Base-by-base conservation (phyloP, 768 basidiomycete species). In the Austroboletus festivus region DNA sequence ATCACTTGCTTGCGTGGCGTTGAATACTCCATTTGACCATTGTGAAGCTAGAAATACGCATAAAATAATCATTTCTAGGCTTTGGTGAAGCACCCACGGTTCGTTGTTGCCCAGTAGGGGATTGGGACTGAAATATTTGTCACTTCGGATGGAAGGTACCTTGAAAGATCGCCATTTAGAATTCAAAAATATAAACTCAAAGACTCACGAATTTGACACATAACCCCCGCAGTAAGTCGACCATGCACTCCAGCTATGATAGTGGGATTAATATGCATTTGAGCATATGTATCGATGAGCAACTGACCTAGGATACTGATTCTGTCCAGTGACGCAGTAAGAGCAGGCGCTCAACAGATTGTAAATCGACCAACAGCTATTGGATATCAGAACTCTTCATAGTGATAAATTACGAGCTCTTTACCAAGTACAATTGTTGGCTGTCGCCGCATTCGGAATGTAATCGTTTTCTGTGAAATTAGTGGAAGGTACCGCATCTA, bases 331-430 rank as follows among this genome's bases (percentile, higher is more conserved):
- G n/a, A n/a, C 5, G 24, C 60, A 65, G 26, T 43, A 48, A 16
- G 54, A 54, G 13, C 64, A 65, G 16, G 60, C 63, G 15, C 63
- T 68, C 38, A 68, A 10, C 11, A 65, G 47, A 42, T 65, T 65
- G 38, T 68, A 65, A 30, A 53, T 51, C 15, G 65, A 62, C 64
- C 65, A 65, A 15, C 56, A 65, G 28, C 65, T 65, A 38, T 44
- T 2, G 1, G 31, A 13, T 12, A 20, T 60, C n/a, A 60, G 33
- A n/a, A 42, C 20, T 8, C 30, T 15, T 23, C 5, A 11, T 3
- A 22, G 18, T 2, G 26, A 30, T 4, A 34, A 23, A 18, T 28
- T 7, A 6, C n/a, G 11, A 34, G 0, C 28, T 2, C 26, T 52
- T 44, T 24, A 67, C 65, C 64, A 65, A 22, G 58, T 61, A 19